Percentiles rank a stretch among this genome's conserved stretches.
Conservation (phyloP, 2,329 filamentous ascomycete genomes). For the Pseudofabraea citricarpa region DNA sequence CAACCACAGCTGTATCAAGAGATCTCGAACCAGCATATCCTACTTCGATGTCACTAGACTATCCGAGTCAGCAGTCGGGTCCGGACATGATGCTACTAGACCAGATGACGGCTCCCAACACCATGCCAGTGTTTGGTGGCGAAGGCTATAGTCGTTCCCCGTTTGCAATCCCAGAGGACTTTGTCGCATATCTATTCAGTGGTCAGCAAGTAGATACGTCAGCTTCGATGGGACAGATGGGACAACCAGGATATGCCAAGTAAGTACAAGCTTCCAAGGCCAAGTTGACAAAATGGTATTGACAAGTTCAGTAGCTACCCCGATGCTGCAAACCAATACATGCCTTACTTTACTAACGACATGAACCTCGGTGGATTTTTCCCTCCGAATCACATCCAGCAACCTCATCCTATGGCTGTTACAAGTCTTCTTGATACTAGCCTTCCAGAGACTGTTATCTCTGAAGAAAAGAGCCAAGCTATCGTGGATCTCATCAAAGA, state of each 20-base stretch:
- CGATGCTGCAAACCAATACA: slow-evolving; percentile 46
- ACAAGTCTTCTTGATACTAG: slow-evolving; percentile 79
- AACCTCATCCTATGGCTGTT: slow-evolving; percentile 83
- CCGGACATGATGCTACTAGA: slow-evolving; percentile 55
- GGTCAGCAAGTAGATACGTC: slow-evolving; percentile 51
- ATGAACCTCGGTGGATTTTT: slow-evolving; percentile 51
- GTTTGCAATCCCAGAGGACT: slow-evolving; percentile 81
- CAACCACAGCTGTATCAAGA: slow-evolving; percentile 26
- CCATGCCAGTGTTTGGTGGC: slow-evolving; percentile 82
- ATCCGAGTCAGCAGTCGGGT: slow-evolving; percentile 27
- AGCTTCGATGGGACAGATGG: slow-evolving; percentile 47
- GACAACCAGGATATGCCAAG: slow-evolving; percentile 44
- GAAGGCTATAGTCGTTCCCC: slow-evolving; percentile 83
- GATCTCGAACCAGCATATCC: slow-evolving; percentile 23
- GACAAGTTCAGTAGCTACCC: slow-evolving; percentile 40
- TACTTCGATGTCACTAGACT: slow-evolving; percentile 25
- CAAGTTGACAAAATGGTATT: slow-evolving; percentile 4
- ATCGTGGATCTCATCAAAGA: slow-evolving; percentile 76
- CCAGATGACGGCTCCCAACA: slow-evolving; percentile 58
- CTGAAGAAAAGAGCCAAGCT: slow-evolving; percentile 81
- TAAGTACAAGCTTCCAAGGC: slow-evolving; percentile 29
- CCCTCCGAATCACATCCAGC: slow-evolving; percentile 39
- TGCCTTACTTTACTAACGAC: slow-evolving; percentile 44
- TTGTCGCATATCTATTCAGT: slow-evolving; percentile 80
- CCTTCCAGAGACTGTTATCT: slow-evolving; percentile 73